Percentiles rank a stretch among this genome's conserved stretches.
phyloP scores from a whole-genome alignment of 2,329 filamentous ascomycete genomes.

The Fusarium nanum region DNA sequence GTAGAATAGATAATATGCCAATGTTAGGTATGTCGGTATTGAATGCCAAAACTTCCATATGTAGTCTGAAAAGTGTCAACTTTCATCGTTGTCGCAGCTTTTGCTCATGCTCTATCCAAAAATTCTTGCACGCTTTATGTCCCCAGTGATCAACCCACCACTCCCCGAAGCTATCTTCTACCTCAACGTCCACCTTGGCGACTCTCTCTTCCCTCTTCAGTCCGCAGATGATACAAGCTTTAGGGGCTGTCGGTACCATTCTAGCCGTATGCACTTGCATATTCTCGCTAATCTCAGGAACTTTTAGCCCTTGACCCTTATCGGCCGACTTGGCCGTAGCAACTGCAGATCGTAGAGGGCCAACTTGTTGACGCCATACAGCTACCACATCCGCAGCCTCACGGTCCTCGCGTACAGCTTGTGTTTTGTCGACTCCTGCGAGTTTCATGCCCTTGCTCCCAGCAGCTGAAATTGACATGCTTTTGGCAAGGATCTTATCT shows the following conservation, averaged over 20 bases:
- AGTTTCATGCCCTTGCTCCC: slow-evolving; percentile 92
- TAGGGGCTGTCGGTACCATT: slow-evolving; percentile 77
- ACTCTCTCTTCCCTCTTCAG: slow-evolving; percentile 89
- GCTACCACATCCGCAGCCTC: slow-evolving; percentile 82
- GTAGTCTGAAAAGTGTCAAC: neutral
- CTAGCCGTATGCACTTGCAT: slow-evolving; percentile 76
- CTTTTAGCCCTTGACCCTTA: slow-evolving; percentile 57
- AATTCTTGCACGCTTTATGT: slow-evolving; percentile 81
- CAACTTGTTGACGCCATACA: slow-evolving; percentile 80
- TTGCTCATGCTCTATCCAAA: slow-evolving; percentile 83
- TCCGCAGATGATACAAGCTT: slow-evolving; percentile 86
- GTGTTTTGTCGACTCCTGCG: slow-evolving; percentile 83
- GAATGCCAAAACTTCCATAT: neutral
- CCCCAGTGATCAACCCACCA: slow-evolving; percentile 97
- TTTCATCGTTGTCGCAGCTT: slow-evolving; percentile 73
- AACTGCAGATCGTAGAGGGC: slow-evolving; percentile 78
- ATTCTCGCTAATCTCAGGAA: slow-evolving; percentile 79
- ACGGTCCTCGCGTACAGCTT: slow-evolving; percentile 84
- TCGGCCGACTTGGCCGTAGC: slow-evolving; percentile 72
- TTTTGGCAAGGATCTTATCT: slow-evolving; percentile 84
- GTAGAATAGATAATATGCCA: neutral
- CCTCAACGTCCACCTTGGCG: slow-evolving; percentile 76
- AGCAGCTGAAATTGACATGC: slow-evolving; percentile 86
- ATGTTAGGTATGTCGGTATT: neutral
- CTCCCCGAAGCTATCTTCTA: slow-evolving; percentile 93